Base-by-base conservation (phyloP, 2,329 filamentous ascomycete genomes). In the Nothophoma quercina region DNA sequence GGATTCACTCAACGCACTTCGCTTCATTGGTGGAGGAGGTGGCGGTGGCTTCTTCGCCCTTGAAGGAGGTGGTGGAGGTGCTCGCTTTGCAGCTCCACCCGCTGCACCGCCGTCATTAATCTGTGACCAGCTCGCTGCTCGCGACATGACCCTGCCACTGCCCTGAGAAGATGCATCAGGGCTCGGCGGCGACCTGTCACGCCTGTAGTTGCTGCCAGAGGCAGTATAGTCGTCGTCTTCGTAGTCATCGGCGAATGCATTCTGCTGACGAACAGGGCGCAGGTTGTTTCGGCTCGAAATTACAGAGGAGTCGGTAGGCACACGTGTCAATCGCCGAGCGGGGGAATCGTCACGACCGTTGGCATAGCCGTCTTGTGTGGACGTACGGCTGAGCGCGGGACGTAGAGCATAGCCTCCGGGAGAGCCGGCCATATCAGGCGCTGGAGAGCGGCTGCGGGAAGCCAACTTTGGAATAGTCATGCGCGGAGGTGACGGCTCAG, bases 41-140 rank as follows among this genome's bases (percentile, higher is more conserved):
- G 86, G 85, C 18, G 83, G 82, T 10, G 85, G 85, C 72, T 88
- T 88, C 79, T 88, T 89, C 28, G 83, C 75, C 65, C 85, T 77
- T 18, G 81, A 82, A 19, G 86, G 86, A 16, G 86, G 86, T 38
- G 85, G 83, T 16, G 71, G 71, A 32, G 71, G 69, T 35, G 79
- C 81, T 71, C 84, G 85, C 70, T 82, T 82, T 48, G 65, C 72
- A 38, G 56, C 62, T 48, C 65, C 72, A 38, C 57, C 62, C 12
- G 44, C 34, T 8, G 51, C 25, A 7, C 52, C 54, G 44, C 58
- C 63, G 45, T 61, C 55, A 6, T 67, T 71, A 18, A 62, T 58
- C 13, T 75, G 75, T 15, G 76, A 77, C 63, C 79, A 80, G 65
- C 82, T 86, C 18, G 80, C 74, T 23, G 76, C 78, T 55, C 82